Evolutionary conservation across 805 yeast species (phyloP).

Genomic region (Saccharomyces kudriavzevii): DNA sequence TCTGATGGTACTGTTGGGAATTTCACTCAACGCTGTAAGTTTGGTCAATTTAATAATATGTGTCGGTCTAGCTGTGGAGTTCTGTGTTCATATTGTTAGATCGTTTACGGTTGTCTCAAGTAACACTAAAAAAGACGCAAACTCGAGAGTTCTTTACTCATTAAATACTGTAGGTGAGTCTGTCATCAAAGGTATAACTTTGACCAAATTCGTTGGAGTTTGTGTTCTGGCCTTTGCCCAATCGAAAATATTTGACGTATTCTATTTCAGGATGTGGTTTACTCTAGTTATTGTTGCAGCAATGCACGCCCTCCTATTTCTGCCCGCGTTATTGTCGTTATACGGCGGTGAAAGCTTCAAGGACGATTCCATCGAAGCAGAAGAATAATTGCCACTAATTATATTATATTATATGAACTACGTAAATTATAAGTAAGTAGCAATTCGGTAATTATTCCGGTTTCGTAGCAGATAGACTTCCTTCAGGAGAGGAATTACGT

Average conservation of each 20-base stretch:
- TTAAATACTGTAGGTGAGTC: constrained; percentile 79
- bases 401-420: not conserved
- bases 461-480: not conserved
- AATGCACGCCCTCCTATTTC: constrained; percentile 64
- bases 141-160: constrained; percentile 42
- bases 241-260: constrained; percentile 82
- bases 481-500: too few species aligned
- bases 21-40: constrained; percentile 80
- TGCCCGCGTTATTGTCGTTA: constrained; percentile 65
- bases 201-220: constrained; percentile 86
- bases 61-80: constrained; percentile 88
- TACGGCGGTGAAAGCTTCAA: constrained; percentile 55
- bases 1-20: constrained; percentile 62
- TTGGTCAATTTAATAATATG: constrained; percentile 88
- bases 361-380: constrained; percentile 12
- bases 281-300: constrained; percentile 70
- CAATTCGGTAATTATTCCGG: not conserved
- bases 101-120: constrained; percentile 51
- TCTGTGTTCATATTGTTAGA: constrained; percentile 78
- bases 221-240: constrained; percentile 76
- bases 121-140: constrained; percentile 29
- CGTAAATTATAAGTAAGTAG: not conserved
- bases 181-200: constrained; percentile 81
- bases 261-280: constrained; percentile 93
- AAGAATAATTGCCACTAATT: not conserved